Base-by-base conservation (phyloP, 352 stramenopile genomes). In the Pythium oligandrum region DNA sequence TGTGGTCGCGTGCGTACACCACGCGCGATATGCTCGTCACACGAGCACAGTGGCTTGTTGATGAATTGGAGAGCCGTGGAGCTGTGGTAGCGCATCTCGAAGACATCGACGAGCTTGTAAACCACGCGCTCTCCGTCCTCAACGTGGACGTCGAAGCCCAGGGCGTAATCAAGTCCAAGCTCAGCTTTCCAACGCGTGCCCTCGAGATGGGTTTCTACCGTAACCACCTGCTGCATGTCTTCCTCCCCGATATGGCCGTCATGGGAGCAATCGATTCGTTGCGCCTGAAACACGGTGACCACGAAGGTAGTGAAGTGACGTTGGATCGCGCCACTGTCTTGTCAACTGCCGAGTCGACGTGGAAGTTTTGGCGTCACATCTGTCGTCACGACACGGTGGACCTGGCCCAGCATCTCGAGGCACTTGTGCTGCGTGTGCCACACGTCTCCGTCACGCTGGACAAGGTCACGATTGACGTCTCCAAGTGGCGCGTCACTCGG, bases 171-270 rank as follows among this genome's bases (percentile, higher is more conserved):
- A 35, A 55, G n/a, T 64, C 79, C 4, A 70, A 87, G 8, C 52
- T 88, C 7, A 58, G 78, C 46, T 86, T 78, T 44, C 73, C 82
- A 35, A 80, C 75, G 45, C 72, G 76, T 35, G 75, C 84, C 36
- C 62, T 96, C 2, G 76, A 88, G 48, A 52, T 96, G 4, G 77
- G 70, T 4, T 96, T 92, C 54, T 94, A 94, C 59, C 81, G 86
- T 4, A 96, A 96, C 53, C 82, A 94, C 39, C 54, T 95, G 50
- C 61, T 94, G 0, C 79, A 94, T 53, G 60, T 88, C 44, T 93
- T 96, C 36, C 42, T 93, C 4, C 75, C 69, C 1, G 82, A 95
- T 34, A 87, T 90, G 65, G 78, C 83, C 4, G 59, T 91, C 17
- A 55, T 81, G 37, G 75, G 78, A 26, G 78, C 80, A 6, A 58